Base-by-base conservation (phyloP, 2,329 filamentous ascomycete species). In the Claviceps arundinis region DNA sequence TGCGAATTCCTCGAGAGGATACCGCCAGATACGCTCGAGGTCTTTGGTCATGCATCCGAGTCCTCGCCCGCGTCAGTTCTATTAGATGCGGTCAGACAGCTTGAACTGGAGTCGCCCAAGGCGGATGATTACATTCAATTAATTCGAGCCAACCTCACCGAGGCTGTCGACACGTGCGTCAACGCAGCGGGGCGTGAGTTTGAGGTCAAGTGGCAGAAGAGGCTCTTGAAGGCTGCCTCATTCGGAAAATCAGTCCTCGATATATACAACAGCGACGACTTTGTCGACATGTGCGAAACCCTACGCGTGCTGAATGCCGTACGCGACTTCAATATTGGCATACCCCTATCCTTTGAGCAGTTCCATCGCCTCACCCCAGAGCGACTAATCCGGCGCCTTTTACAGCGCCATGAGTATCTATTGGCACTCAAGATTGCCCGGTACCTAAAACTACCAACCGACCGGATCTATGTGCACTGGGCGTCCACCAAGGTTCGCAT, bases 1-100 rank as follows among this genome's bases (percentile, higher is more conserved):
- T 97, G 91, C 68, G 93, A 98, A 60, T 97, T 97, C 62, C 65
- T 98, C n/a, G 90, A 98, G 61, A 90, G 89, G 62, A 89, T 98
- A 0, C 87, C 91, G 0, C 81, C 84, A 57, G 85, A 89, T 41
- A 90, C 86, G 0, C 85, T 94, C 53, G 86, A 95, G 52, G 89
- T 95, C 2, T 97, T 97, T 66, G 82, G 87, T 16, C 79, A 93
- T 48, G 88, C 89, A 1, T 93, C 91, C 2, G 88, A 89, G 52
- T 91, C 89, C 1, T 91, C 89, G 0, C 82, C 93, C 3, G 88
- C 91, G 3, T 91, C 91, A 0, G 88, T 97, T n/a, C 73, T 98
- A 2, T 75, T 98, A 0, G 93, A 98, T 66, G 93, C 93, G 0
- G 85, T 95, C 2, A 86, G 89, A 51, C 85, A 96, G 61, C 75